Evolutionary conservation across 108 stramenopile species (phyloP).

Genomic region (Craspedostauros australis): DNA sequence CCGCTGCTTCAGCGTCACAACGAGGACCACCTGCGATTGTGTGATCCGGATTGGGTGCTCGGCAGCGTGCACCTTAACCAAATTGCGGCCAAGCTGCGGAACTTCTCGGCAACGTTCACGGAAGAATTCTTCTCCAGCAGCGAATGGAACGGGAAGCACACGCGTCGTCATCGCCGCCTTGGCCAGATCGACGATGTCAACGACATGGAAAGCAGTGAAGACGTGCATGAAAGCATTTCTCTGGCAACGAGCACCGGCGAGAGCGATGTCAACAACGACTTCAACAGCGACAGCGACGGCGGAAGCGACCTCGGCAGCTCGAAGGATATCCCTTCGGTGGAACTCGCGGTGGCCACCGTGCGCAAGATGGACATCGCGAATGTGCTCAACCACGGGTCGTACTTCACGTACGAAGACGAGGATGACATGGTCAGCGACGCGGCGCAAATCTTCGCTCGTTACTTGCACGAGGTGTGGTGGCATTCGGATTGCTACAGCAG

Average conservation of each 20-base stretch:
- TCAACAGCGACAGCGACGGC: constrained; percentile 1
- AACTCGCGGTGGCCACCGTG: constrained; percentile 46
- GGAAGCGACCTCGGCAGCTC: background rate
- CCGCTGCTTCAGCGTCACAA: background rate
- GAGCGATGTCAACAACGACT: background rate
- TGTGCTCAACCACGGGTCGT: constrained; percentile 58
- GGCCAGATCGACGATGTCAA: background rate
- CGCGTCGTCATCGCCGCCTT: background rate
- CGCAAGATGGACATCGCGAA: constrained; percentile 72
- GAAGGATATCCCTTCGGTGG: constrained; percentile 10
- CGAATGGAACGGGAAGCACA: background rate
- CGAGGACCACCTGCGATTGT: constrained; percentile 23
- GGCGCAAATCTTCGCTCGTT: constrained; percentile 79
- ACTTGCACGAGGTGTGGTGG: constrained; percentile 74
- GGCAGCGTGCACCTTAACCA: constrained; percentile 39
- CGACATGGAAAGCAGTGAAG: too few species aligned
- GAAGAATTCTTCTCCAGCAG: background rate
- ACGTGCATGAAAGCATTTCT: too few species aligned
- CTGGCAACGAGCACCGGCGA: background rate
- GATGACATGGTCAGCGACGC: constrained; percentile 88
- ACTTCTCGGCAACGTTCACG: constrained; percentile 27
- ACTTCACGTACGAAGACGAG: constrained; percentile 81
- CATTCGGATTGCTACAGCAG: background rate
- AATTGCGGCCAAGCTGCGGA: constrained; percentile 27
- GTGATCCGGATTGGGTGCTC: constrained; percentile 62